Evolutionary conservation across 1,284 basidiomycete species (phyloP).

Genomic region (Cryptococcus sp.): DNA sequence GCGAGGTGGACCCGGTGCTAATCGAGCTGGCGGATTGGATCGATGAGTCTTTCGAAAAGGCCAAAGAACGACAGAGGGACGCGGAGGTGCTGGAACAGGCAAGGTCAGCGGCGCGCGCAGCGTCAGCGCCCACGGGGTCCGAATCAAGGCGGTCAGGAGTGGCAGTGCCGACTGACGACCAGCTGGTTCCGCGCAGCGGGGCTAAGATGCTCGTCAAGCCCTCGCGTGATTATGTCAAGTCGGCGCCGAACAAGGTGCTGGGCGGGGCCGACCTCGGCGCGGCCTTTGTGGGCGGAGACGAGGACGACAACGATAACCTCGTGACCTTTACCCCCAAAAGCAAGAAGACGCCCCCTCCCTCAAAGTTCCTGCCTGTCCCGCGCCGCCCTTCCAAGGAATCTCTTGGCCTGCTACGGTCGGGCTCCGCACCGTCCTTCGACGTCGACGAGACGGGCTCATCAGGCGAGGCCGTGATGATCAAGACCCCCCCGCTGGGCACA

Average conservation of each 20-base stretch:
- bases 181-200: slow-evolving; percentile 15
- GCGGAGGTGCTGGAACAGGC: slow-evolving; percentile 22
- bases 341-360: slow-evolving; percentile 52
- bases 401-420: slow-evolving; percentile 34
- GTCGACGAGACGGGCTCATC: slow-evolving; percentile 38
- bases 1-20: slow-evolving; percentile 69
- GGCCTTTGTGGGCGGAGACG: slow-evolving; percentile 17
- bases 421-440: slow-evolving; percentile 38
- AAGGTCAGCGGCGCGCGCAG: not conserved
- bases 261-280: slow-evolving; percentile 46
- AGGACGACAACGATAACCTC: slow-evolving; percentile 36
- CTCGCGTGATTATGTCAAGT: slow-evolving; percentile 34
- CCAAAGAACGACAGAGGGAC: slow-evolving; percentile 33
- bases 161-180: slow-evolving; percentile 21
- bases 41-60: slow-evolving; percentile 64
- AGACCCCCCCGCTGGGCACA: slow-evolving; percentile 25
- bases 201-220: slow-evolving; percentile 40
- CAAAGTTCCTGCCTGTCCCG: slow-evolving; percentile 39
- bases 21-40: slow-evolving; percentile 93
- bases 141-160: slow-evolving; percentile 13
- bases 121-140: slow-evolving; percentile 19
- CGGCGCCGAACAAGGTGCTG: slow-evolving; percentile 24
- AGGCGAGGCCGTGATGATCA: slow-evolving; percentile 31
- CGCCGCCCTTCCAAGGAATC: slow-evolving; percentile 40
- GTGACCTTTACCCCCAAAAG: slow-evolving; percentile 62